Percentiles rank a stretch among this genome's conserved stretches.
phyloP scores from a whole-genome alignment of 176 grass and related monocot species.

The Hyparrhenia diplandra region DNA sequence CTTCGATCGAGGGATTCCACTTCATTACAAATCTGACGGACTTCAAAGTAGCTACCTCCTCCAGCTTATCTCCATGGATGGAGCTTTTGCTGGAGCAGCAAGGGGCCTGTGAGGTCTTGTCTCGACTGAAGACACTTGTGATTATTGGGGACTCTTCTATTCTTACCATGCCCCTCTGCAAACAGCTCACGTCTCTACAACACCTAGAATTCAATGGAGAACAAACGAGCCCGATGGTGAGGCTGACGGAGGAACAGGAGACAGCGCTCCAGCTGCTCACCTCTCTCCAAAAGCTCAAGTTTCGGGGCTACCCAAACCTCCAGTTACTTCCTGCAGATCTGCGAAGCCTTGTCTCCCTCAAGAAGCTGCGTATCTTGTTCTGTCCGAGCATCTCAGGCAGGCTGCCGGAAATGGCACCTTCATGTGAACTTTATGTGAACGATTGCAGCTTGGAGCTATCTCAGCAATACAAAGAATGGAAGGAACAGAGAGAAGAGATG shows the following conservation, averaged over 20 bases:
- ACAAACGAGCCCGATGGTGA: neutral
- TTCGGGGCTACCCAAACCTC: neutral
- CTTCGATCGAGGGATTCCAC: neutral
- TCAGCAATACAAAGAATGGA: neutral
- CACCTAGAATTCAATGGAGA: neutral
- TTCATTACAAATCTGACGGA: neutral
- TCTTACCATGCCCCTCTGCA: neutral
- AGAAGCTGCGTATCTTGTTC: accelerated
- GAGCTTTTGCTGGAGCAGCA: neutral
- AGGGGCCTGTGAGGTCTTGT: neutral
- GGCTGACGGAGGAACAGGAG: neutral
- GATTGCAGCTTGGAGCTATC: neutral
- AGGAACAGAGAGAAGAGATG: neutral
- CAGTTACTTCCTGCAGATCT: neutral
- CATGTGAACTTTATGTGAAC: accelerated
- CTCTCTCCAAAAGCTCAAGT: neutral
- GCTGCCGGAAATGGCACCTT: neutral
- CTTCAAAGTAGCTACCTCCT: neutral
- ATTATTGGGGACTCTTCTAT: neutral
- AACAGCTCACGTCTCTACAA: neutral
- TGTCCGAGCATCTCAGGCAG: neutral
- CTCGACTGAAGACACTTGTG: neutral
- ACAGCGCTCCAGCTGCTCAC: neutral
- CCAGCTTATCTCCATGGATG: neutral
- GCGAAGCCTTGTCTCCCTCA: neutral